Evolutionary conservation across 306 rosid species (phyloP).

Genomic region (Lathyrus oleraceus): DNA sequence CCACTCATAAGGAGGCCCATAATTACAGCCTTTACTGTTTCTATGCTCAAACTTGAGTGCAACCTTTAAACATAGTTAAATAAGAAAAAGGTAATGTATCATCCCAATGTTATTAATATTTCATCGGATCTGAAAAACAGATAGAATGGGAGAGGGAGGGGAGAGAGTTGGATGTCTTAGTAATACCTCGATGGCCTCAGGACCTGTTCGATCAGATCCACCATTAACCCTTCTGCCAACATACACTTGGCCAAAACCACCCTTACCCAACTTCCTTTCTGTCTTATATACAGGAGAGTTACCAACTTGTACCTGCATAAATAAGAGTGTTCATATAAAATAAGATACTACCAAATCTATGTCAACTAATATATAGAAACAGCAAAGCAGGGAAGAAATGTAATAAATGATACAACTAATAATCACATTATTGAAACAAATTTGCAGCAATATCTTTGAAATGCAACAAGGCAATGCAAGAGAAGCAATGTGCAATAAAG

Average conservation of each 20-base stretch:
- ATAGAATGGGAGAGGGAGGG: conserved; percentile 22
- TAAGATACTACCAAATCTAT: conserved; percentile 13
- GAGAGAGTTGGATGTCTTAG: conserved; percentile 33
- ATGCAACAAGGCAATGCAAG: conserved; percentile 27
- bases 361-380: conserved; percentile 2
- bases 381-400: background rate
- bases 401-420: background rate
- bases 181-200: conserved; percentile 80
- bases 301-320: conserved; percentile 83
- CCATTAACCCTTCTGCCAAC: conserved; percentile 86
- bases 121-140: conserved; percentile 8
- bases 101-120: conserved; percentile 12
- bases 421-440: conserved; percentile 25
- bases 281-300: conserved; percentile 82
- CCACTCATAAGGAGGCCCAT: conserved; percentile 98
- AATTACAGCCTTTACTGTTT: conserved; percentile 93
- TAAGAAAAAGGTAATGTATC: conserved; percentile 30
- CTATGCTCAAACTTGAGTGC: conserved; percentile 91
- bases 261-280: conserved; percentile 93
- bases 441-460: conserved; percentile 1
- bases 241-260: conserved; percentile 95
- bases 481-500: conserved; percentile 28
- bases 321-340: conserved; percentile 18
- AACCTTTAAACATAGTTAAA: conserved; percentile 55
- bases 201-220: conserved; percentile 80